Evolutionary conservation across 1,139 yeast genomes (phyloP), one percentile per base, ranked within the genome.

Genomic region (Suhomyces kunorum): DNA sequence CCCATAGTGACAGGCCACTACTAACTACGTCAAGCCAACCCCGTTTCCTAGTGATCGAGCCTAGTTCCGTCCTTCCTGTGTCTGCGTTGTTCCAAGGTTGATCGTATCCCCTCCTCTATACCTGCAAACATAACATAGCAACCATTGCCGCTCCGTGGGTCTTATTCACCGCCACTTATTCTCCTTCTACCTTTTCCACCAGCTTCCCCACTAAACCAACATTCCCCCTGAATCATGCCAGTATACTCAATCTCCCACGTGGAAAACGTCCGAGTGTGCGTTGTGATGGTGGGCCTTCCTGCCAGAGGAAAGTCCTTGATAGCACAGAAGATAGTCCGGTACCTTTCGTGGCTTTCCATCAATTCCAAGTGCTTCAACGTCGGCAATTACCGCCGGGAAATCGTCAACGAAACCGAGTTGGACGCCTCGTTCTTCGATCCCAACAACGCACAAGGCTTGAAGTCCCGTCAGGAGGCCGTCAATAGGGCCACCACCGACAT

Each of bases 271-370:
- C 70, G 86, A 45, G 80, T 84, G 24, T 83, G 90, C 63, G 90
- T 84, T 38, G 83, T 83, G 18, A 82, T 84, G 85, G 88, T 76
- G 40, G 87, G 87, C 3, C 62, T 81, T 34, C 87, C 87, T 0
- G 84, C 84, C 16, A 63, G 86, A 43, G 92, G 92, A 18, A 84
- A 84, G 59, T 80, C 87, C n/a, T 72, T 84, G 59, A 85, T 85
- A 51, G 87, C 90, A 7, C 89, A 83, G 53, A 84, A 84, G 54
- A 78, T 92, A 41, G 96, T 90, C 28, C 76, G 98, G 38, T 92
- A 90, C 58, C 73, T 92, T 42, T 81, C 89, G 33, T 92, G 98
- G 98, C 74, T 90, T 30, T 86, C 95, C 3, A 86, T 92, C 43
- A 80, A 80, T 45, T 88, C 96, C 29, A 83, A 83, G 57, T 85